A percentile compares a stretch with the other conserved stretches of the same genome.
phyloP scores from a whole-genome alignment of 768 basidiomycete genomes.

The Phanerochaete sordida region DNA sequence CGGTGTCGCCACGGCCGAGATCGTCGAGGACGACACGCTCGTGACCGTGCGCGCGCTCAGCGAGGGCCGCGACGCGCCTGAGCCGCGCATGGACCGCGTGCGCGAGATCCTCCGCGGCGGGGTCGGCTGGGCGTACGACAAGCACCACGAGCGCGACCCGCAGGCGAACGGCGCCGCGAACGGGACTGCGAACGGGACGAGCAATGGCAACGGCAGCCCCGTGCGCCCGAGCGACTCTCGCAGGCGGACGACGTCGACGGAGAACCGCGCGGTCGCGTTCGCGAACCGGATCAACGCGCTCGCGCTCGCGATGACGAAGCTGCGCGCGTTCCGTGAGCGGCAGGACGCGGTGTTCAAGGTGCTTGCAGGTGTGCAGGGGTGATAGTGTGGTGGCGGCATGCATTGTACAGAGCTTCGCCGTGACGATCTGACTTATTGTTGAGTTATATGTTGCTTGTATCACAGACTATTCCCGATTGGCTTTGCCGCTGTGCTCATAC shows the following conservation, averaged over 20 bases:
- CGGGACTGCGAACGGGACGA: background rate
- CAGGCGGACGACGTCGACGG: conserved; percentile 33
- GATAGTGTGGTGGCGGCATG: too few relatives aligned
- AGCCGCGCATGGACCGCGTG: conserved; percentile 21
- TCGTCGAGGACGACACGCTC: conserved; percentile 18
- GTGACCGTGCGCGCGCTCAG: conserved; percentile 14
- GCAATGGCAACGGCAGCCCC: too few relatives aligned
- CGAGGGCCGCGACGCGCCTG: conserved; percentile 5
- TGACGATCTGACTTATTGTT: background rate
- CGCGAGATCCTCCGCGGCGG: conserved; percentile 19
- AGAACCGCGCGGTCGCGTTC: conserved; percentile 66
- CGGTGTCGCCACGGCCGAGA: conserved; percentile 10
- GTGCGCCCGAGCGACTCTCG: background rate
- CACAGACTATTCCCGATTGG: background rate
- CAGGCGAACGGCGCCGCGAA: background rate
- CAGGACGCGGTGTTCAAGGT: conserved; percentile 71
- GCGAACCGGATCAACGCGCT: conserved; percentile 76
- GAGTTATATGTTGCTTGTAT: background rate
- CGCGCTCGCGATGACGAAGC: conserved; percentile 63
- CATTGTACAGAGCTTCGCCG: too few relatives aligned
- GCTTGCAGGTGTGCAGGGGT: conserved; percentile 37
- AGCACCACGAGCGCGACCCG: background rate
- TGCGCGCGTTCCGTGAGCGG: conserved; percentile 69
- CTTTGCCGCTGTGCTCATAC: too few relatives aligned
- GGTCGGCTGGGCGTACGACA: conserved; percentile 18